Evolutionary conservation across 2,329 filamentous ascomycete species (phyloP), one percentile per base, ranked within the genome.

Genomic region (Fusarium dimerum): DNA sequence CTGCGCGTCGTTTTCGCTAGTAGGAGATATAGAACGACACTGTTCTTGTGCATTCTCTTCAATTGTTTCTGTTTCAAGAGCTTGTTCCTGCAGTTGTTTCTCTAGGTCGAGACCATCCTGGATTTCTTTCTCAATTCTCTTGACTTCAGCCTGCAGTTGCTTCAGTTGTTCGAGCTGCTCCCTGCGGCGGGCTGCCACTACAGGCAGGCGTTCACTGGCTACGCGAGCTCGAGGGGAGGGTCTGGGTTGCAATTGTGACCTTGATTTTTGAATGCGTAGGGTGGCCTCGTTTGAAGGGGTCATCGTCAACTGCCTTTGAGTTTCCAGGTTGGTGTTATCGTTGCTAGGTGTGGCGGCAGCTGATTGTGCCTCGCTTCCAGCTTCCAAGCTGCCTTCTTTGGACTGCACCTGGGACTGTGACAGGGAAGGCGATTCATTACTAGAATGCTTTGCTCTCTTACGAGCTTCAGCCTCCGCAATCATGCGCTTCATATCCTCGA

Each of bases 391-490:
- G 10, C 59, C 62, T 34, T 65, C 64, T 18, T 62, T 62, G 10
- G 65, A 67, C 45, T 61, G 62, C 13, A 51, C 42, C 40, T 64
- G 61, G 3, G 60, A 63, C 9, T 62, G 62, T 13, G 66, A 62
- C 4, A 62, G 49, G 32, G 58, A 70, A 6, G 70, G 66, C 3
- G 73, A 73, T 5, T 56, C 58, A 38, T 62, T 67, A 40, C 56
- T 64, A 13, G 67, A 70, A 29, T 53, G 60, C 54, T 74, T 77
- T 43, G 72, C 69, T 60, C 74, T 79, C 63, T 78, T 78, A 60
- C 77, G 80, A 10, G 81, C 81, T 65, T 85, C 82, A 15, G 79
- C 79, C 59, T 83, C 78, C 2, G 81, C 81, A 61, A 85, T 85
- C 57, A 73, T 79, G 34, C 75, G 74, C 64, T 82, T 85, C 72